Evolutionary conservation across 2,329 filamentous ascomycete genomes (phyloP).

Genomic region (Trichophyton verrucosum): DNA sequence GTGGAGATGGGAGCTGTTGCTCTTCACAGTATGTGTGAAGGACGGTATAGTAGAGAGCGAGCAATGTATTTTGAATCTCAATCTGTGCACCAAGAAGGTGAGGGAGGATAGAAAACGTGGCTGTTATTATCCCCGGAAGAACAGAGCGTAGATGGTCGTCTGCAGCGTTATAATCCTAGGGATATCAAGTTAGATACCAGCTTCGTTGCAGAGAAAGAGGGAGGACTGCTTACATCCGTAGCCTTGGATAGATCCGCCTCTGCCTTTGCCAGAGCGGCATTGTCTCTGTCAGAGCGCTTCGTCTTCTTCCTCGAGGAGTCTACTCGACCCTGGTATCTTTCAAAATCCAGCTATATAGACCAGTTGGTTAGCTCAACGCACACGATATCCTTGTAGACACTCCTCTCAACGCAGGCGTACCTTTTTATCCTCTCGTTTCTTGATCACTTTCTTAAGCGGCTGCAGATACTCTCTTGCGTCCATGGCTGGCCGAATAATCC

Average conservation of each 20-base stretch:
- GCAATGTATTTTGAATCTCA: constrained; percentile 62
- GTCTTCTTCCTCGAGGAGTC: constrained; percentile 59
- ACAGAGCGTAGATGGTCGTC: constrained; percentile 61
- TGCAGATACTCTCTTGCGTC: constrained; percentile 57
- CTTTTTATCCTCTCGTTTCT: constrained; percentile 72
- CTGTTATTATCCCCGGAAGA: constrained; percentile 58
- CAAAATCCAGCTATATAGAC: constrained; percentile 53
- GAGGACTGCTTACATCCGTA: constrained; percentile 42
- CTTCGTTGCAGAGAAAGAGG: too few species aligned
- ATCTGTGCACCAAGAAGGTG: constrained; percentile 58
- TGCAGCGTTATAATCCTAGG: constrained; percentile 57
- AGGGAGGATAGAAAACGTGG: constrained; percentile 61
- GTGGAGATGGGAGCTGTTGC: constrained; percentile 55
- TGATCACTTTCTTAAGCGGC: constrained; percentile 68
- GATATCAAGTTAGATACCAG: constrained; percentile 9
- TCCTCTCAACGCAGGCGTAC: constrained; percentile 21
- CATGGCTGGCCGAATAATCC: constrained; percentile 56
- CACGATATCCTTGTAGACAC: neutral
- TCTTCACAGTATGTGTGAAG: constrained; percentile 61
- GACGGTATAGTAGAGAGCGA: constrained; percentile 66
- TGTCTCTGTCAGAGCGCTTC: constrained; percentile 60
- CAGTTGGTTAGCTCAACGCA: neutral
- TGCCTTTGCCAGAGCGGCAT: constrained; percentile 55
- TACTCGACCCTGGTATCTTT: constrained; percentile 60
- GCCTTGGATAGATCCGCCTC: constrained; percentile 56